phyloP scores from a whole-genome alignment of 2,329 filamentous ascomycete genomes.

The Talaromyces pinophilus region DNA sequence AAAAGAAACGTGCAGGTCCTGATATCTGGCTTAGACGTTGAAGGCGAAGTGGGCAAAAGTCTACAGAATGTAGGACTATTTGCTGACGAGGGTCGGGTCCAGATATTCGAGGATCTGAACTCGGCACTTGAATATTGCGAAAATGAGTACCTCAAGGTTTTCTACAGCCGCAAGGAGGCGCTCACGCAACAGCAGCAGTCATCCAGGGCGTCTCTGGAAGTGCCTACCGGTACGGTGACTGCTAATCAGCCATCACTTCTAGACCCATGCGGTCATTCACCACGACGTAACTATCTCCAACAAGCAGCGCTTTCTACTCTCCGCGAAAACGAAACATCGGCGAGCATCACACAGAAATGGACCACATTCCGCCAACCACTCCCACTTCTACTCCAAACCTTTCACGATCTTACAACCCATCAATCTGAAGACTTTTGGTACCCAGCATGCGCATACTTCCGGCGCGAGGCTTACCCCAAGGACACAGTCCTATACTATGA shows the following conservation, averaged over 20 bases:
- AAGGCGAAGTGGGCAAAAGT: constrained; percentile 73
- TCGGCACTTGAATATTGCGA: constrained; percentile 92
- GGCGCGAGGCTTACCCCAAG: constrained; percentile 64
- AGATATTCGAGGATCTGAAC: constrained; percentile 85
- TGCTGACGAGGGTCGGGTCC: constrained; percentile 70
- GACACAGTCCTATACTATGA: constrained; percentile 76
- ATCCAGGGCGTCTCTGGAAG: constrained; percentile 29
- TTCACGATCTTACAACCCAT: constrained; percentile 74
- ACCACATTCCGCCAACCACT: constrained; percentile 86
- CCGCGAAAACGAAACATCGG: constrained; percentile 61
- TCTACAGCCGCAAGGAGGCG: constrained; percentile 68
- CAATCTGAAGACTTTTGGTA: constrained; percentile 97
- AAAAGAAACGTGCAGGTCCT: constrained; percentile 77
- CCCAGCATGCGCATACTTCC: constrained; percentile 73
- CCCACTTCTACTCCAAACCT: constrained; percentile 90
- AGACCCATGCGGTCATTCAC: constrained; percentile 63
- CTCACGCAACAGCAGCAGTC: constrained; percentile 25
- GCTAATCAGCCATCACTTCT: constrained; percentile 8
- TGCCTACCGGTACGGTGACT: constrained; percentile 30
- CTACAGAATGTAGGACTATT: constrained; percentile 83
- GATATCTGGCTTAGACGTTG: constrained; percentile 77
- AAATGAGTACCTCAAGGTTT: constrained; percentile 83
- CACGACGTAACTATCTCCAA: constrained; percentile 74
- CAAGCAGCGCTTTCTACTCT: constrained; percentile 76
- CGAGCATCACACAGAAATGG: constrained; percentile 60